A percentile compares a stretch with the other conserved stretches of the same genome.
Evolutionary conservation across 306 rosid species (phyloP).

Genomic region (Cucumis cinereus): DNA sequence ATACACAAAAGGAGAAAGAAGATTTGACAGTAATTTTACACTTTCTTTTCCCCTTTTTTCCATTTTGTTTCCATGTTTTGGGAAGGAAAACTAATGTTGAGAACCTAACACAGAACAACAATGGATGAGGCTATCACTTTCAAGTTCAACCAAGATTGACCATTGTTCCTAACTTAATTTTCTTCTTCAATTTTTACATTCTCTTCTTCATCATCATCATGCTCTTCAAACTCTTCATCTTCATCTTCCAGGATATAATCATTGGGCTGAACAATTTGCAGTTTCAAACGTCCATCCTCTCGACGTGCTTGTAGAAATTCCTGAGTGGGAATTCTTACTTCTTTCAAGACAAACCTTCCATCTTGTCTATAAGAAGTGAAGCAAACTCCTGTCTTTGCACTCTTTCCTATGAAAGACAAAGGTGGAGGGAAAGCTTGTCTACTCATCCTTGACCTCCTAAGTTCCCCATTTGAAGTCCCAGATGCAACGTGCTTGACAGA

Average conservation of each 20-base stretch:
- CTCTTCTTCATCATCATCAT: not conserved
- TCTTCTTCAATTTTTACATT: constrained; percentile 15
- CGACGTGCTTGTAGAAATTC: constrained; percentile 67
- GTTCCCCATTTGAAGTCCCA: constrained; percentile 20
- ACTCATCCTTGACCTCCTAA: constrained; percentile 33
- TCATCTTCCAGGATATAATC: constrained; percentile 22
- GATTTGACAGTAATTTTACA: not conserved
- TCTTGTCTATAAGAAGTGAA: constrained; percentile 49
- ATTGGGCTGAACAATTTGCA: constrained; percentile 42
- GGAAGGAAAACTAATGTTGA: not conserved
- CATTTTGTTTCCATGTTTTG: not conserved
- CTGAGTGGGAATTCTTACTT: constrained; percentile 42
- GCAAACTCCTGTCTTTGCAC: constrained; percentile 55
- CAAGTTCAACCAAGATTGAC: not conserved
- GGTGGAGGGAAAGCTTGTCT: constrained; percentile 68
- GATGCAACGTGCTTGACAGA: not conserved
- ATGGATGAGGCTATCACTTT: not conserved
- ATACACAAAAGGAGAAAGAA: not conserved
- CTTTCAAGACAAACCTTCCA: constrained; percentile 66
- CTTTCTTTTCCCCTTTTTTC: not conserved
- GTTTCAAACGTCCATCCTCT: constrained; percentile 64
- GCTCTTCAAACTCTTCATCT: constrained; percentile 12
- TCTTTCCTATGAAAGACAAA: constrained; percentile 52
- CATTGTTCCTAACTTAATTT: not conserved
- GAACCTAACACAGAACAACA: not conserved